Evolutionary conservation across 331 rosid species (phyloP).

Genomic region (Quercus tomentella): DNA sequence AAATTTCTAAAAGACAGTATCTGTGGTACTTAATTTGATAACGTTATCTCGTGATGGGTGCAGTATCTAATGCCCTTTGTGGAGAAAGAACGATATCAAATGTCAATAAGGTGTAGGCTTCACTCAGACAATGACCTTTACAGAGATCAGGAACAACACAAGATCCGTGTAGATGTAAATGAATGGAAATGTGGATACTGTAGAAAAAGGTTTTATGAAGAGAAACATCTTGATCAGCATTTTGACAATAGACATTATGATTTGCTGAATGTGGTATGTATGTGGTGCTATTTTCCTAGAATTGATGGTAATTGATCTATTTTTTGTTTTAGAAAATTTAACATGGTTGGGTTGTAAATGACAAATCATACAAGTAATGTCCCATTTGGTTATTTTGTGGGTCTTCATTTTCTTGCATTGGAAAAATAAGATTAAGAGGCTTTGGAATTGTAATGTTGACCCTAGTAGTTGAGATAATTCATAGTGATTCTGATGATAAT

Average conservation of each 20-base stretch:
- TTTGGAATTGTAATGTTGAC: background rate
- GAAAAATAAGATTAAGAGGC: background rate
- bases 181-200: conserved; percentile 56
- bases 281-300: background rate
- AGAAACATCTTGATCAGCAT: conserved; percentile 70
- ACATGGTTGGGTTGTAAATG: background rate
- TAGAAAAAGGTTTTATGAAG: conserved; percentile 45
- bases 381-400: background rate
- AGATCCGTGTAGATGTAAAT: conserved; percentile 34
- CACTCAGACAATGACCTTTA: conserved; percentile 47
- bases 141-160: conserved; percentile 55
- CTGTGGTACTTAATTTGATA: conserved; percentile 2
- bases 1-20: conserved; percentile 3
- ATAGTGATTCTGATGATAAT: background rate
- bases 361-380: background rate
- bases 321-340: background rate
- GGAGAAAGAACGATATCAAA: conserved; percentile 42
- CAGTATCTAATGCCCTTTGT: conserved; percentile 52
- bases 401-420: conserved; percentile 7
- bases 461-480: background rate
- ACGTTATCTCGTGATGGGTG: conserved; percentile 12
- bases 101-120: conserved; percentile 40
- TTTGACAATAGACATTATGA: conserved; percentile 68
- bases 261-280: conserved; percentile 65
- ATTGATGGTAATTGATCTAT: background rate